Percentiles rank a stretch among this genome's conserved stretches.
Conservation (phyloP, 768 basidiomycete genomes). For the Collybia sordida region DNA sequence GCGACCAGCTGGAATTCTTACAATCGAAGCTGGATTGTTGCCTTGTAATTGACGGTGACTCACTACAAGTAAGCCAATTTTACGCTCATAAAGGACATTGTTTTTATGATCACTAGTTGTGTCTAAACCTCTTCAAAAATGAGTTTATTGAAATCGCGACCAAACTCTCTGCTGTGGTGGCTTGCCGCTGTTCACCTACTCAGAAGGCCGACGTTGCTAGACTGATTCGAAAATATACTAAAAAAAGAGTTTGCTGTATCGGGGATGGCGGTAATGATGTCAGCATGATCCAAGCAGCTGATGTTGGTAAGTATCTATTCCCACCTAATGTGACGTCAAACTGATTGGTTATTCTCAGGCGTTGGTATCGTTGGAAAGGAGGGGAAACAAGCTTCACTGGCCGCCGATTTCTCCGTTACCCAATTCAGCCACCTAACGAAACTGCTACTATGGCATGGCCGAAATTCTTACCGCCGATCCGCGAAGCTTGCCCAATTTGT, state of each 20-base stretch:
- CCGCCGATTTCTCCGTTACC: slow-evolving; percentile 96
- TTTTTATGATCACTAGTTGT: slow-evolving; percentile 57
- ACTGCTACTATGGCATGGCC: slow-evolving; percentile 96
- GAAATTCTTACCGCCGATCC: slow-evolving; percentile 97
- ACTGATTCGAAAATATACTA: slow-evolving; percentile 85
- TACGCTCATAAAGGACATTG: background rate
- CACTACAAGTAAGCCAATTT: slow-evolving; percentile 68
- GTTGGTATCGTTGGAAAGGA: slow-evolving; percentile 99
- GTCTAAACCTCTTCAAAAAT: slow-evolving; percentile 84
- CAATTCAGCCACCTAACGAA: slow-evolving; percentile 97
- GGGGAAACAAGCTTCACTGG: slow-evolving; percentile 98
- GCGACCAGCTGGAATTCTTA: slow-evolving; percentile 89
- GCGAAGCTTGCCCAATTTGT: slow-evolving; percentile 99
- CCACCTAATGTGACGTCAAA: background rate
- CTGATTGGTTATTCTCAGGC: slow-evolving; percentile 43
- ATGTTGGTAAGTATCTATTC: slow-evolving; percentile 73
- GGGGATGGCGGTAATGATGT: slow-evolving; percentile 99
- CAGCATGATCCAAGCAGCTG: slow-evolving; percentile 99
- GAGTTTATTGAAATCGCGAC: slow-evolving; percentile 97
- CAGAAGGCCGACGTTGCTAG: slow-evolving; percentile 98
- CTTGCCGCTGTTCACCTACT: slow-evolving; percentile 97
- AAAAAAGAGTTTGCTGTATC: slow-evolving; percentile 97
- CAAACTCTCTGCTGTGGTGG: slow-evolving; percentile 93
- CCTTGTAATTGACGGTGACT: slow-evolving; percentile 97
- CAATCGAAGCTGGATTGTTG: slow-evolving; percentile 96